Conservation (phyloP, 805 yeast genomes). For the Yarrowia bubula region DNA sequence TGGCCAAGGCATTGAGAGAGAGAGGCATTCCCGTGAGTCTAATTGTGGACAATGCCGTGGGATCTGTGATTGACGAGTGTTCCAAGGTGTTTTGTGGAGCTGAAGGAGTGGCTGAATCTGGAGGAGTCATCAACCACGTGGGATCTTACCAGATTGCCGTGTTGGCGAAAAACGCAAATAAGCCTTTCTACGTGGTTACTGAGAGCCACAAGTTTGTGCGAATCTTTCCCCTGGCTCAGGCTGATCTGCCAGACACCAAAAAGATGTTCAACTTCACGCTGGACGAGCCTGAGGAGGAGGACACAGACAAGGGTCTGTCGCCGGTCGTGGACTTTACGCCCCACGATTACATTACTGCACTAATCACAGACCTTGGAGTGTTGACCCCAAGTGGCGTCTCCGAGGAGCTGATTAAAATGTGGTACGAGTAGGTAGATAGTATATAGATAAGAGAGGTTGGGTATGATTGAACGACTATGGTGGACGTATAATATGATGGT, state of each 20-base stretch:
- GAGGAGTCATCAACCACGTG: constrained; percentile 89
- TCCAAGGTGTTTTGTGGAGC: constrained; percentile 97
- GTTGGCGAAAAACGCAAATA: constrained; percentile 82
- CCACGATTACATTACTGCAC: constrained; percentile 90
- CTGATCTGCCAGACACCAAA: constrained; percentile 70
- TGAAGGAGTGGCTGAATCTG: constrained; percentile 98
- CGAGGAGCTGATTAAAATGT: constrained; percentile 96
- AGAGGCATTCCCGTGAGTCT: constrained; percentile 82
- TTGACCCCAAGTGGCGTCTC: constrained; percentile 96
- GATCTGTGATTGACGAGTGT: constrained; percentile 83
- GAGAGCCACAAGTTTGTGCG: constrained; percentile 96
- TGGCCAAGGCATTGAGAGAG: constrained; percentile 65
- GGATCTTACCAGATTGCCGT: constrained; percentile 96
- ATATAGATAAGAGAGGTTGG: not conserved
- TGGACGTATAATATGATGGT: too few species aligned
- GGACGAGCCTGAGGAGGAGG: constrained; percentile 33
- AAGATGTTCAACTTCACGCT: constrained; percentile 48
- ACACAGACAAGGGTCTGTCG: constrained; percentile 43
- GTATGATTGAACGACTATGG: not conserved
- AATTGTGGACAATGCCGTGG: constrained; percentile 91
- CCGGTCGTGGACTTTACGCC: constrained; percentile 90
- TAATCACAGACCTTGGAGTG: constrained; percentile 94
- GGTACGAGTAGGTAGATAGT: constrained; percentile 67
- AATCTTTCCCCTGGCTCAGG: constrained; percentile 89
- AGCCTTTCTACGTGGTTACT: constrained; percentile 90